These are phyloP conservation scores for Candida boleticola DNA, from an alignment of 805 yeast genomes.

Conservation along the genomic window DNA sequence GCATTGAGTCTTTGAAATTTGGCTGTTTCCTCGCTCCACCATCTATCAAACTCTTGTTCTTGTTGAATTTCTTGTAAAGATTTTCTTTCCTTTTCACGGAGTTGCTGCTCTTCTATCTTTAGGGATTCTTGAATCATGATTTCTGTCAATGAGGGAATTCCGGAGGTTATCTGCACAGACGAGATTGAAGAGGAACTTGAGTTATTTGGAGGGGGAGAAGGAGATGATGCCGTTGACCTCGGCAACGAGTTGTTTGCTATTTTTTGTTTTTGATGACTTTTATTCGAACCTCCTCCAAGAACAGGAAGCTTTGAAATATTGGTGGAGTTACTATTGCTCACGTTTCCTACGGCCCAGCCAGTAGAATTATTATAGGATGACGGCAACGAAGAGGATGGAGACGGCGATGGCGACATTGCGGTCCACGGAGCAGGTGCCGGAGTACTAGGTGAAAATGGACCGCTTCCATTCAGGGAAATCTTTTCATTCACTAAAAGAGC, in stretches of 20 bases:
- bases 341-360: not conserved
- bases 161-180: not conserved
- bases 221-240: not conserved
- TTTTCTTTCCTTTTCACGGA: slow-evolving; percentile 28
- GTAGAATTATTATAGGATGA: not conserved
- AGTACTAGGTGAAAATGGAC: not conserved
- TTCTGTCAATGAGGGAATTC: slow-evolving; percentile 37
- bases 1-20: slow-evolving; percentile 45
- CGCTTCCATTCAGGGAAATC: not conserved
- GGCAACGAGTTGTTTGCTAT: not conserved
- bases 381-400: slow-evolving; percentile 5
- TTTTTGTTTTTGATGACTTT: slow-evolving; percentile 1
- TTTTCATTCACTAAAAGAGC: slow-evolving; percentile 13
- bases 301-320: slow-evolving; percentile 2
- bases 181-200: not conserved
- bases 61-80: slow-evolving; percentile 70
- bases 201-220: not conserved
- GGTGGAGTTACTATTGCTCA: not conserved
- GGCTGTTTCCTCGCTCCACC: slow-evolving; percentile 86
- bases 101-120: slow-evolving; percentile 28
- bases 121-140: slow-evolving; percentile 48
- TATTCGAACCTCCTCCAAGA: slow-evolving; percentile 6
- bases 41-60: slow-evolving; percentile 79
- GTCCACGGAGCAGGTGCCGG: slow-evolving; percentile 3
- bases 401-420: slow-evolving; percentile 8